Base-by-base conservation (phyloP, 2,329 filamentous ascomycete genomes). In the Curvularia spicifera region DNA sequence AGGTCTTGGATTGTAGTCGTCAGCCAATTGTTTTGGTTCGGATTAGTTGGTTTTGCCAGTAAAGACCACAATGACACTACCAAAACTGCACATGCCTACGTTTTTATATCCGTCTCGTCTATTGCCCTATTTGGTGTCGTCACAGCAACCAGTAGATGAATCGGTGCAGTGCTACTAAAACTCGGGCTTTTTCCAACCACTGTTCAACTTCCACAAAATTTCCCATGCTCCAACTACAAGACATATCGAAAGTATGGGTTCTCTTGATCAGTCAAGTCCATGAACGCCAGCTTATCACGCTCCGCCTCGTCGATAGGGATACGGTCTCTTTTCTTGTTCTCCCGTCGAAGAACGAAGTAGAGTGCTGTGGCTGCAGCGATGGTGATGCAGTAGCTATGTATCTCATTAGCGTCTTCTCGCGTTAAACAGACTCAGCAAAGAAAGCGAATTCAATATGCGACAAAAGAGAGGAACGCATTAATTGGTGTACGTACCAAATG, bases 371-470 rank as follows among this genome's bases (percentile, higher is more conserved):
- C 82, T 0, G 87, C 79, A 0, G 81, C 64, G 26, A 92, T 89
- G 4, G 87, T 88, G 60, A 92, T 87, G 50, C 85, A 85, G 68
- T 91, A 91, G 33, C 51, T 54, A 35, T 5, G 86, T 9, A 10
- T 44, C 22, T 13, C 9, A 35, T 57, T 20, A 53, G 51, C 24
- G 4, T 45, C 20, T 15, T 28, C 24, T 24, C 24, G 28, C n/a
- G 10, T 13, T 5, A 15, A 42, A 8, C 20, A 26, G 10, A 15
- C 12, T 26, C 3, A 43, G 12, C 3, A 49, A 26, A n/a, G 4
- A 8, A 18, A 48, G 22, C n/a, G 12, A 18, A 31, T 3, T 37
- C 6, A 18, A 37, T 37, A 15, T 18, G 5, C 4, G 15, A 37
- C 9, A 22, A 31, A 20, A 22, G 9, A 15, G 35, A 15, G n/a